phyloP scores from a whole-genome alignment of 2,329 filamentous ascomycete species.

The Plenodomus tracheiphilus region DNA sequence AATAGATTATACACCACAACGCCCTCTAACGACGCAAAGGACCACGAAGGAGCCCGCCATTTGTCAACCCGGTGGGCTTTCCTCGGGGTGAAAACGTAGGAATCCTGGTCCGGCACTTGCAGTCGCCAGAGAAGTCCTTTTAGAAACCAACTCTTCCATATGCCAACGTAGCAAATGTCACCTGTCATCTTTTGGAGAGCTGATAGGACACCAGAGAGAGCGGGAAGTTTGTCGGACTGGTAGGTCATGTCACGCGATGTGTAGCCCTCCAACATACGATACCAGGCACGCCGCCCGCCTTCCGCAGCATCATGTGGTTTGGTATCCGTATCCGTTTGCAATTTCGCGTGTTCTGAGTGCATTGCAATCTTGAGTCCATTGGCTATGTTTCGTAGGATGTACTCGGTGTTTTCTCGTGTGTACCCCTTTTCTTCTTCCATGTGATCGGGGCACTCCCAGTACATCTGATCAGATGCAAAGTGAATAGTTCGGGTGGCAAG shows the following conservation, averaged over 20 bases:
- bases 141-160: conserved; percentile 8
- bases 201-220: conserved; percentile 6
- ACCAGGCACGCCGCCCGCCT: conserved; percentile 1
- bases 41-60: conserved; percentile 12
- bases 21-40: conserved; percentile 5
- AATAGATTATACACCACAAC: conserved; percentile 1
- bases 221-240: conserved; percentile 11
- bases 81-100: conserved; percentile 1
- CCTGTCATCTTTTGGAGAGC: conserved; percentile 6
- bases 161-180: conserved; percentile 8
- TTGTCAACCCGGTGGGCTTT: not conserved
- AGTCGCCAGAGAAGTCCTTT: conserved; percentile 11
- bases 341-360: not conserved
- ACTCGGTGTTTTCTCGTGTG: not conserved
- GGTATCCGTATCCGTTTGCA: not conserved
- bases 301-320: not conserved
- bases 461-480: conserved; percentile 10
- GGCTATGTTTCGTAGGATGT: not conserved
- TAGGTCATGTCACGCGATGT: conserved; percentile 11
- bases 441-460: conserved; percentile 10
- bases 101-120: conserved; percentile 3
- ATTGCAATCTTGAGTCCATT: not conserved
- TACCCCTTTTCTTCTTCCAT: not conserved
- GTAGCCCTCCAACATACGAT: conserved; percentile 5
- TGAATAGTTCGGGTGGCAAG: conserved; percentile 3